phyloP scores from a whole-genome alignment of 2,329 filamentous ascomycete genomes.

The Pseudogymnoascus sp. region DNA sequence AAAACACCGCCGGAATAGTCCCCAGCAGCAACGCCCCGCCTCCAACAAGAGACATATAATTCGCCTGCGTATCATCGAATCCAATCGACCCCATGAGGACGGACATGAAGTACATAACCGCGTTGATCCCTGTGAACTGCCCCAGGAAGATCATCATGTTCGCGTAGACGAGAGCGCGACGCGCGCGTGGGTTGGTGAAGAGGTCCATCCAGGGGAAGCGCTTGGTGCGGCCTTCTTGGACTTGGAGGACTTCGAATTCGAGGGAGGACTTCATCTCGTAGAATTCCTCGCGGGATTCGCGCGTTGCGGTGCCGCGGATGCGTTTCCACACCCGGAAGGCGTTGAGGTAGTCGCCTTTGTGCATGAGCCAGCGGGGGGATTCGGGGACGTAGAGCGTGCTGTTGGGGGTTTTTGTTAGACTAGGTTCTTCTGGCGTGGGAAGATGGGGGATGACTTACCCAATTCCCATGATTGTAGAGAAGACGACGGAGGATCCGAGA shows the following conservation, averaged over 20 bases:
- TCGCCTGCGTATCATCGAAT: slow-evolving; percentile 54
- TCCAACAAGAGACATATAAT: slow-evolving; percentile 71
- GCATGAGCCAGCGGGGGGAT: slow-evolving; percentile 62
- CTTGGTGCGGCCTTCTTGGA: slow-evolving; percentile 45
- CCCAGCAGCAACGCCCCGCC: slow-evolving; percentile 61
- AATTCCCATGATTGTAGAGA: slow-evolving; percentile 56
- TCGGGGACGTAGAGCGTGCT: slow-evolving; percentile 60
- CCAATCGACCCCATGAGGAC: slow-evolving; percentile 62
- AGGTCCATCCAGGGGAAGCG: slow-evolving; percentile 68
- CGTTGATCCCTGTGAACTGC: slow-evolving; percentile 65
- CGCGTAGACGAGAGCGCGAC: slow-evolving; percentile 59
- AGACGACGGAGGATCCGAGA: slow-evolving; percentile 64
- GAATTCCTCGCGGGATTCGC: slow-evolving; percentile 61
- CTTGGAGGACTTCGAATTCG: slow-evolving; percentile 48
- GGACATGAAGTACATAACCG: slow-evolving; percentile 67
- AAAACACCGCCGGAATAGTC: slow-evolving; percentile 61
- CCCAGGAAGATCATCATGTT: slow-evolving; percentile 66
- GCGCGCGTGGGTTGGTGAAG: slow-evolving; percentile 62
- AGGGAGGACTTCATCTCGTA: slow-evolving; percentile 64
- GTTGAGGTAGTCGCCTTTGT: slow-evolving; percentile 54
- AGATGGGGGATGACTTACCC: slow-evolving; percentile 2
- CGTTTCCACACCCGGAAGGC: slow-evolving; percentile 67
- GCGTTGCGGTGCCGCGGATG: slow-evolving; percentile 54
- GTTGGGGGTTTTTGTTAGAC: too few species aligned
- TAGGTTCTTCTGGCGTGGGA: too few species aligned